Conservation (phyloP, 2,329 filamentous ascomycete genomes). For the Aspergillus sp. region DNA sequence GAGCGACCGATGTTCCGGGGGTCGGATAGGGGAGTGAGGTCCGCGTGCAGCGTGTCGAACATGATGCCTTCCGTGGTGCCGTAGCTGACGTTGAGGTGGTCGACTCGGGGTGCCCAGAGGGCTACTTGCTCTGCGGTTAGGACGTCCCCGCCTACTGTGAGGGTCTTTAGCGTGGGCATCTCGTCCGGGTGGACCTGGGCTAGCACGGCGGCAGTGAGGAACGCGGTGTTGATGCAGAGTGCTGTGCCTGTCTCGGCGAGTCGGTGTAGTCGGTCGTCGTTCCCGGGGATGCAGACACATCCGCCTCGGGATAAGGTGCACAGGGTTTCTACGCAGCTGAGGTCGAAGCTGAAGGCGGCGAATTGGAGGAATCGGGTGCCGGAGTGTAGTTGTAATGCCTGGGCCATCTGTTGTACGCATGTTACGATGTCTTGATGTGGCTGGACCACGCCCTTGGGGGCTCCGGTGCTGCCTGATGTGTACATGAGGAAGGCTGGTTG, state of each 20-base stretch:
- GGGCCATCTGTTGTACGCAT: not conserved
- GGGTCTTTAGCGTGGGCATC: slow-evolving; percentile 39
- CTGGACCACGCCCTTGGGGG: slow-evolving; percentile 58
- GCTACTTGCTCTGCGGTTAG: slow-evolving; percentile 25
- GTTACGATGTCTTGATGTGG: not conserved
- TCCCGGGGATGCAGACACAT: not conserved
- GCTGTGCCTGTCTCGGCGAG: not conserved
- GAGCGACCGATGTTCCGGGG: no score
- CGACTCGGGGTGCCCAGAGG: slow-evolving; percentile 25
- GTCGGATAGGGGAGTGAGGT: not conserved
- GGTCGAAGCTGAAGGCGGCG: not conserved
- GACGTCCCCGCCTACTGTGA: slow-evolving; percentile 36
- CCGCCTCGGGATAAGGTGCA: not conserved
- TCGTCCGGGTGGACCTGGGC: slow-evolving; percentile 37
- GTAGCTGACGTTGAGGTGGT: slow-evolving; percentile 43
- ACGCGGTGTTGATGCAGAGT: slow-evolving; percentile 36
- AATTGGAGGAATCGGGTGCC: not conserved
- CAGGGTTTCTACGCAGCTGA: not conserved
- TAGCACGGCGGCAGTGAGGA: slow-evolving; percentile 60
- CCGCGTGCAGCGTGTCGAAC: slow-evolving; percentile 14
- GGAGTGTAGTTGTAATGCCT: not conserved
- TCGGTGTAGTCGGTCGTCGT: not conserved
- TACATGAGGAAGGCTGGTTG: slow-evolving; percentile 33
- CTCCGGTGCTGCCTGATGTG: slow-evolving; percentile 60
- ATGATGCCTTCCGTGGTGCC: slow-evolving; percentile 29